phyloP scores from a whole-genome alignment of 2,329 filamentous ascomycete species.

The Orbilia brochopaga region DNA sequence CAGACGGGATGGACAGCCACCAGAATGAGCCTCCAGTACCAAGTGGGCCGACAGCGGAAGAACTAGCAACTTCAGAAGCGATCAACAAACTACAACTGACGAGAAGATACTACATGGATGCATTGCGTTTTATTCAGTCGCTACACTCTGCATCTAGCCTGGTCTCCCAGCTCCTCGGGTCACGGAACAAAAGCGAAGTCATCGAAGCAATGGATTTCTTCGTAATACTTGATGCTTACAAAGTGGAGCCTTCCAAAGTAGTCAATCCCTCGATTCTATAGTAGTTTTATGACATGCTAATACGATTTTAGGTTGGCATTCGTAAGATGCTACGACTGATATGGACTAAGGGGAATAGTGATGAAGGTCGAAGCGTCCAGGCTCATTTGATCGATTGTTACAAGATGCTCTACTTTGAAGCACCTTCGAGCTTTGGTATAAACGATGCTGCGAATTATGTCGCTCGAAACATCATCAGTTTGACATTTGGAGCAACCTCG shows the following conservation, averaged over 20 bases:
- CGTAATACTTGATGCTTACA: constrained; percentile 92
- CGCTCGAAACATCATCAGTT: constrained; percentile 96
- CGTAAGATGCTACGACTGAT: constrained; percentile 94
- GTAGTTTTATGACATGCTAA: constrained; percentile 7
- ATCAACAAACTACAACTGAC: constrained; percentile 87
- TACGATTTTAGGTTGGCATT: constrained; percentile 69
- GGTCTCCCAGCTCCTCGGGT: constrained; percentile 85
- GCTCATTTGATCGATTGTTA: constrained; percentile 97
- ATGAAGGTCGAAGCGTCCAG: constrained; percentile 97
- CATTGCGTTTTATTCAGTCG: constrained; percentile 89
- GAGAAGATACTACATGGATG: constrained; percentile 89
- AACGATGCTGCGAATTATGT: constrained; percentile 96
- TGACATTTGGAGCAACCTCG: constrained; percentile 87
- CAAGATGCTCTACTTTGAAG: constrained; percentile 92
- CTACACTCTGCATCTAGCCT: constrained; percentile 80
- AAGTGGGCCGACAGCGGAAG: constrained; percentile 72
- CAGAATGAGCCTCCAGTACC: constrained; percentile 79
- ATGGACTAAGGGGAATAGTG: constrained; percentile 99
- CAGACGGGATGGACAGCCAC: constrained; percentile 63
- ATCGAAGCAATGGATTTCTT: constrained; percentile 99
- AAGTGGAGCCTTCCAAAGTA: constrained; percentile 84
- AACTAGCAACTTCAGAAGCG: constrained; percentile 85
- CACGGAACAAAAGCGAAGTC: constrained; percentile 96
- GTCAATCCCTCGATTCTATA: neutral
- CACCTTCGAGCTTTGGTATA: constrained; percentile 81